Evolutionary conservation across 148 eudicot genomes (phyloP).

Genomic region (Silene conica): DNA sequence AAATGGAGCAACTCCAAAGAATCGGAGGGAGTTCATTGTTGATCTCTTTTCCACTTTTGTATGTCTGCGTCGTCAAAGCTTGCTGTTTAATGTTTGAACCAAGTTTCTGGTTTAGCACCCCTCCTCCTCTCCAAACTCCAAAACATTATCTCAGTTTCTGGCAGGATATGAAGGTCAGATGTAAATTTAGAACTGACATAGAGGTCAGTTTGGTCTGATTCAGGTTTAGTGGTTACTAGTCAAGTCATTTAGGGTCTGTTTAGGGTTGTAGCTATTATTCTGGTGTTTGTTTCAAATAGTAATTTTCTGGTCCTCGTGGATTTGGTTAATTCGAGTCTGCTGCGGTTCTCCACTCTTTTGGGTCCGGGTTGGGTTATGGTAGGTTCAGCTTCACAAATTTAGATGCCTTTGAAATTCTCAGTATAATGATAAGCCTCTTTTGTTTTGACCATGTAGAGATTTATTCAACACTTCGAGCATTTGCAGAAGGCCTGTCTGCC

Average conservation of each 20-base stretch:
- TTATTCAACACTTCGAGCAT: conserved; percentile 89
- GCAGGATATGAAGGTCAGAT: too few relatives aligned
- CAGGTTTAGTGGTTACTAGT: not conserved
- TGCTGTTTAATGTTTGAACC: not conserved
- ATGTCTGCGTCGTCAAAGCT: not conserved
- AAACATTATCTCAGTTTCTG: too few relatives aligned
- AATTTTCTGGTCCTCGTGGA: not conserved
- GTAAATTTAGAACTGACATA: not conserved
- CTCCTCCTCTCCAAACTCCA: not conserved
- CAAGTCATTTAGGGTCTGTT: not conserved
- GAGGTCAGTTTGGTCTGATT: not conserved
- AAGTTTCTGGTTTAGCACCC: not conserved
- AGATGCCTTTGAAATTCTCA: not conserved
- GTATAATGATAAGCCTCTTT: conserved; percentile 11
- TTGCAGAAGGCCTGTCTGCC: conserved; percentile 86
- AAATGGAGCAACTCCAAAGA: too few relatives aligned
- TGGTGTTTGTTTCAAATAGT: too few relatives aligned
- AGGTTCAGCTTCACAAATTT: not conserved
- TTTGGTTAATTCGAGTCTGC: too few relatives aligned
- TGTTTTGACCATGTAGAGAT: conserved; percentile 47
- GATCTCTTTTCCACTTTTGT: not conserved
- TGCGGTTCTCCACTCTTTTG: not conserved
- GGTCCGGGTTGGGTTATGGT: not conserved
- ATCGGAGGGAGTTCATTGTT: not conserved
- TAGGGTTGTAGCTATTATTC: too few relatives aligned